Evolutionary conservation across 78 protist genomes (phyloP).

Genomic region (Protostelium mycophagum): DNA sequence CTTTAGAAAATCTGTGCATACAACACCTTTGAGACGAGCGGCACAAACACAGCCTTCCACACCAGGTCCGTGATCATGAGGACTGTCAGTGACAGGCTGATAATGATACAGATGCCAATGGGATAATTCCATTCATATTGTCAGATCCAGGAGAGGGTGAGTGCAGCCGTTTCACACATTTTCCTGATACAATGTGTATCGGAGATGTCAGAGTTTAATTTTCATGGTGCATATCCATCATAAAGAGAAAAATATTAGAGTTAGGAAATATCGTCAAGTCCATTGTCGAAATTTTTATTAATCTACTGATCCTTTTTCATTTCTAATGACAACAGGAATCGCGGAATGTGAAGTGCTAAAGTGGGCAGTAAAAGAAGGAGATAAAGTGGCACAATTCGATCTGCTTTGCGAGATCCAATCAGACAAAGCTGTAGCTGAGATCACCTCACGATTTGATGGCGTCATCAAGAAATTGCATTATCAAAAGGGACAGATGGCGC

Average conservation of each 20-base stretch:
- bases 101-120: slow-evolving; percentile 1
- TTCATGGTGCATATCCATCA: too few relatives aligned
- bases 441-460: slow-evolving; percentile 81
- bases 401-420: slow-evolving; percentile 84
- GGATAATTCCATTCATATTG: not conserved
- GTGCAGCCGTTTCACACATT: too few relatives aligned
- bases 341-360: slow-evolving; percentile 87
- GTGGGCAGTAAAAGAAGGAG: slow-evolving; percentile 85
- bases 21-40: too few relatives aligned
- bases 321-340: slow-evolving; percentile 85
- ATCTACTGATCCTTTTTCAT: not conserved
- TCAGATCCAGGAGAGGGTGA: not conserved
- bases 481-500: slow-evolving; percentile 73
- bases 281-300: too few relatives aligned
- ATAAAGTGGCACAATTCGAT: slow-evolving; percentile 79
- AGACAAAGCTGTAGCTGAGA: slow-evolving; percentile 93
- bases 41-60: too few relatives aligned
- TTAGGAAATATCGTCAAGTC: too few relatives aligned
- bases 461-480: slow-evolving; percentile 52
- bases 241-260: too few relatives aligned
- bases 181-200: too few relatives aligned
- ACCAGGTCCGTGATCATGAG: too few relatives aligned
- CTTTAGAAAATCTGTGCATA: too few relatives aligned
- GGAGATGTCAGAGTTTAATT: too few relatives aligned
- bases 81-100: too few relatives aligned